phyloP scores from a whole-genome alignment of 1,284 basidiomycete species.

The Mycosarcoma maydis region DNA sequence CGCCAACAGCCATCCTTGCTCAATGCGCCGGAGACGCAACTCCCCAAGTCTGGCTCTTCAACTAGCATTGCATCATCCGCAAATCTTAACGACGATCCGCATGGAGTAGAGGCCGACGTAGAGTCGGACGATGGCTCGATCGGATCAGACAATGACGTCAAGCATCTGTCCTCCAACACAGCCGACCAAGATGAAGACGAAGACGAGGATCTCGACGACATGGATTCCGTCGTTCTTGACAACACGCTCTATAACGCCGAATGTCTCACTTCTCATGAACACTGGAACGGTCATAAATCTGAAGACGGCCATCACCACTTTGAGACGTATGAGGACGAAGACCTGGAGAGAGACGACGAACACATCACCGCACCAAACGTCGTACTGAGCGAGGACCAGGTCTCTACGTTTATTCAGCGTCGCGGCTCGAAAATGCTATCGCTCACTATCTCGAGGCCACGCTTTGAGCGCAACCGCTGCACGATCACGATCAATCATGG shows the following conservation, averaged over 20 bases:
- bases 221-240: constrained; percentile 53
- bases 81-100: constrained; percentile 11
- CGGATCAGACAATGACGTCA: constrained; percentile 12
- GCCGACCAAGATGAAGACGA: constrained; percentile 25
- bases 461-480: constrained; percentile 90
- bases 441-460: constrained; percentile 70
- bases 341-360: constrained; percentile 38
- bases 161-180: not conserved
- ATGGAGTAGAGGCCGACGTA: constrained; percentile 31
- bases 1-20: constrained; percentile 15
- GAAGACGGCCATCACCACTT: constrained; percentile 38
- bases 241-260: constrained; percentile 62
- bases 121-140: constrained; percentile 31
- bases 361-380: constrained; percentile 46
- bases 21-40: not conserved
- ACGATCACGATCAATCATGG: constrained; percentile 85
- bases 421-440: constrained; percentile 39
- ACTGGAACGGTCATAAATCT: constrained; percentile 41
- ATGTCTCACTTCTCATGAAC: constrained; percentile 53
- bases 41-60: constrained; percentile 12
- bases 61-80: constrained; percentile 13
- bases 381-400: constrained; percentile 41
- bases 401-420: constrained; percentile 26
- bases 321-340: constrained; percentile 39
- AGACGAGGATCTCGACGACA: constrained; percentile 33